phyloP scores from a whole-genome alignment of 495 filamentous ascomycete genomes.

The Podospora bellae-mahoneyi region DNA sequence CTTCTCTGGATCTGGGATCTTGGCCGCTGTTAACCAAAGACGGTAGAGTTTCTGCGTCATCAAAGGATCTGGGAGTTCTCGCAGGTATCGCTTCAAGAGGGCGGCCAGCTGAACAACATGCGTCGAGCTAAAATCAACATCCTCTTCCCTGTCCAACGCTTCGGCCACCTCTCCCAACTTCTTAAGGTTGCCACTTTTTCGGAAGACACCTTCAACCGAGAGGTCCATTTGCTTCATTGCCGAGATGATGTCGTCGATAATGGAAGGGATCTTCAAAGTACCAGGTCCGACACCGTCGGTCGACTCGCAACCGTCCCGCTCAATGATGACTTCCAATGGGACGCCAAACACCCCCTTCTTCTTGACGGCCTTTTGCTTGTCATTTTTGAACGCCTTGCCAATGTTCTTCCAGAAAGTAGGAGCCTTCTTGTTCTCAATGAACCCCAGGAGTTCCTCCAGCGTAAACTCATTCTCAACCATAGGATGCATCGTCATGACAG shows the following conservation, averaged over 20 bases:
- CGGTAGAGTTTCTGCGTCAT: slow-evolving; percentile 93
- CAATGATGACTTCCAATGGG: slow-evolving; percentile 76
- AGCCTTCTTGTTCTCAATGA: slow-evolving; percentile 90
- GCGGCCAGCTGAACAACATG: slow-evolving; percentile 91
- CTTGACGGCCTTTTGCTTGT: slow-evolving; percentile 71
- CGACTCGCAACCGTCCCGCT: slow-evolving; percentile 91
- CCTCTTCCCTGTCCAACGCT: slow-evolving; percentile 74
- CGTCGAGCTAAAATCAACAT: slow-evolving; percentile 77
- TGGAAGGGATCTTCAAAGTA: slow-evolving; percentile 76
- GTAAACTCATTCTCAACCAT: slow-evolving; percentile 86
- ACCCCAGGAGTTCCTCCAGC: slow-evolving; percentile 86
- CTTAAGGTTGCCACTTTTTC: slow-evolving; percentile 97
- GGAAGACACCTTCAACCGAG: slow-evolving; percentile 97
- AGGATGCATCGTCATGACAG: slow-evolving; percentile 92
- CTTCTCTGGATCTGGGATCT: slow-evolving; percentile 80
- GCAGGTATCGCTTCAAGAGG: slow-evolving; percentile 90
- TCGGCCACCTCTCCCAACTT: slow-evolving; percentile 80
- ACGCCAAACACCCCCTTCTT: slow-evolving; percentile 96
- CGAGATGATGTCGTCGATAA: slow-evolving; percentile 87
- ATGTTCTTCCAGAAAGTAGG: slow-evolving; percentile 94
- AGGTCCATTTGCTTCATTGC: slow-evolving; percentile 99
- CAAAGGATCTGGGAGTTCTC: slow-evolving; percentile 90
- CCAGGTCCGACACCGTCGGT: slow-evolving; percentile 94
- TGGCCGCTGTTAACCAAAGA: slow-evolving; percentile 85
- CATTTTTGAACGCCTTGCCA: slow-evolving; percentile 89